phyloP scores from a whole-genome alignment of 345 rosid species.

The Corchorus capsularis region DNA sequence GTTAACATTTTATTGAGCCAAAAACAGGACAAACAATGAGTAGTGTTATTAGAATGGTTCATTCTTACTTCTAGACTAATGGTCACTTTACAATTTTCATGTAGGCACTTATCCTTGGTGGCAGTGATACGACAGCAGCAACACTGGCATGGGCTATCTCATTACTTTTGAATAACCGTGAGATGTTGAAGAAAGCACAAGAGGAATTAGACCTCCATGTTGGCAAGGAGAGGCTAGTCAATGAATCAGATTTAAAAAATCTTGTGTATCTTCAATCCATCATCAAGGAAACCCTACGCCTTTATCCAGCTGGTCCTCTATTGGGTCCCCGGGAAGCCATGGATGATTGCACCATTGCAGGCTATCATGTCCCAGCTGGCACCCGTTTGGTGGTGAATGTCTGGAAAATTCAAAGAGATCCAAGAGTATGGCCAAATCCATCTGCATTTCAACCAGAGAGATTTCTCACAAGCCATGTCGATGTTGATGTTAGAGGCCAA shows the following conservation, averaged over 20 bases:
- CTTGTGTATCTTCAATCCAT: constrained; percentile 61
- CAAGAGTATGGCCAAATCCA: constrained; percentile 39
- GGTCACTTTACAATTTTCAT: background rate
- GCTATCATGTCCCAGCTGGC: constrained; percentile 44
- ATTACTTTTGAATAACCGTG: constrained; percentile 53
- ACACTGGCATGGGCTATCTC: constrained; percentile 65
- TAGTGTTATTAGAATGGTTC: background rate
- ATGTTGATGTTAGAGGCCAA: constrained; percentile 45
- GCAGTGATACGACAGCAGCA: constrained; percentile 46
- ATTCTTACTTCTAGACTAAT: background rate
- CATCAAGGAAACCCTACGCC: constrained; percentile 60
- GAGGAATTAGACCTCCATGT: constrained; percentile 53
- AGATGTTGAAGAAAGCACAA: constrained; percentile 43
- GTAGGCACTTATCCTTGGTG: constrained; percentile 46
- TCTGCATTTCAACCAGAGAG: constrained; percentile 50
- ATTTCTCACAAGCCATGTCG: constrained; percentile 42
- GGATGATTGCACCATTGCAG: constrained; percentile 52
- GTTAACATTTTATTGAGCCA: background rate
- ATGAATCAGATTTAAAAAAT: constrained; percentile 51
- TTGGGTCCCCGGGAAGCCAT: constrained; percentile 43
- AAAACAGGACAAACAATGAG: background rate
- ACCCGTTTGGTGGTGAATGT: constrained; percentile 51
- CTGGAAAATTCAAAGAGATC: constrained; percentile 64
- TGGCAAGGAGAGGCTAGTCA: constrained; percentile 48
- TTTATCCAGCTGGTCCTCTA: constrained; percentile 66